Percentiles rank a stretch among this genome's conserved stretches.
phyloP scores from a whole-genome alignment of 768 basidiomycete genomes.

The Suillus sp. region DNA sequence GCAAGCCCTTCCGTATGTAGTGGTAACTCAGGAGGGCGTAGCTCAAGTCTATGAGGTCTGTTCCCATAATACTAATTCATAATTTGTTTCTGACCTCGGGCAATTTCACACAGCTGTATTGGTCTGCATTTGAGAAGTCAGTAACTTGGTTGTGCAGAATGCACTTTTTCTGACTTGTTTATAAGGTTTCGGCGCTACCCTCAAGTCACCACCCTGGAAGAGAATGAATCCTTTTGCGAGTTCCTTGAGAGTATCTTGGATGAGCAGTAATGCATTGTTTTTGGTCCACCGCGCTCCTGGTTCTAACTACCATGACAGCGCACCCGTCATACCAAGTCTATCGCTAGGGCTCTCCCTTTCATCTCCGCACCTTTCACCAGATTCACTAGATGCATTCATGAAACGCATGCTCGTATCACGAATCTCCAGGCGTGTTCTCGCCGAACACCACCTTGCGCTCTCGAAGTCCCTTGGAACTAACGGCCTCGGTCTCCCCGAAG shows the following conservation, averaged over 20 bases:
- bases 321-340: constrained; percentile 77
- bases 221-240: constrained; percentile 78
- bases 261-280: constrained; percentile 59
- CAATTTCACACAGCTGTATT: constrained; percentile 62
- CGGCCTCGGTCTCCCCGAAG: constrained; percentile 37
- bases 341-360: constrained; percentile 85
- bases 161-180: constrained; percentile 19
- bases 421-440: constrained; percentile 86
- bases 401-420: constrained; percentile 88
- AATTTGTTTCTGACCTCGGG: background rate
- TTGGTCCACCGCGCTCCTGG: no score
- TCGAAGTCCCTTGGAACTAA: constrained; percentile 53
- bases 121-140: constrained; percentile 85
- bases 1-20: constrained; percentile 82
- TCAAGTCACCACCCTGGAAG: constrained; percentile 64
- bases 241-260: constrained; percentile 66
- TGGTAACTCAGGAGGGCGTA: constrained; percentile 83
- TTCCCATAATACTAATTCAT: constrained; percentile 12
- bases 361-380: constrained; percentile 75
- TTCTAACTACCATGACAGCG: constrained; percentile 43
- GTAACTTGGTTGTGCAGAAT: constrained; percentile 14
- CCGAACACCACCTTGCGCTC: constrained; percentile 86
- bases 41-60: constrained; percentile 82
- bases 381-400: constrained; percentile 85
- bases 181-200: constrained; percentile 74